A percentile compares a stretch with the other conserved stretches of the same genome.
These are phyloP conservation scores for Talaromyces ruber DNA, from an alignment of 495 filamentous ascomycete genomes.

Conservation along the genomic window DNA sequence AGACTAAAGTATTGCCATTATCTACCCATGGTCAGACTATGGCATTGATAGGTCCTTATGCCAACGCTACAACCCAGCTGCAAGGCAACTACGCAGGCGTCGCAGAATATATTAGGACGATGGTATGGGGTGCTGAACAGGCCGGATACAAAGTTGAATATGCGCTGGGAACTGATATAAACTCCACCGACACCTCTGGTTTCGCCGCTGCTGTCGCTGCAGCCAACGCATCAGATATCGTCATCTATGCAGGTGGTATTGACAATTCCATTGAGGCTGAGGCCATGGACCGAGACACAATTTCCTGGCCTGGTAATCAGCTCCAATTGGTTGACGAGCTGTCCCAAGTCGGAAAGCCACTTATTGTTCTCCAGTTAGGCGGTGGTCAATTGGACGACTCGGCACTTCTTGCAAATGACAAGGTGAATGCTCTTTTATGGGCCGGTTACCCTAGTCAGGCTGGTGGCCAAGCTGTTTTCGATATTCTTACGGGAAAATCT, in stretches of 20 bases:
- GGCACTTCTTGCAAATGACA: slow-evolving; percentile 30
- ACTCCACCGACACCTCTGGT: slow-evolving; percentile 24
- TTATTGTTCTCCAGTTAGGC: slow-evolving; percentile 43
- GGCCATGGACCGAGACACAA: slow-evolving; percentile 33
- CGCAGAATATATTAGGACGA: slow-evolving; percentile 40
- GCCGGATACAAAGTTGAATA: slow-evolving; percentile 35
- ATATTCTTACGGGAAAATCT: slow-evolving; percentile 35
- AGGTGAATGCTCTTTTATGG: slow-evolving; percentile 40
- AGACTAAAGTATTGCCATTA: slow-evolving; percentile 31
- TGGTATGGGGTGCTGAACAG: slow-evolving; percentile 37
- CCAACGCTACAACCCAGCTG: slow-evolving; percentile 46
- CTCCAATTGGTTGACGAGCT: slow-evolving; percentile 42
- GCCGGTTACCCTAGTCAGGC: slow-evolving; percentile 44
- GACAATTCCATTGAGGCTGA: slow-evolving; percentile 41
- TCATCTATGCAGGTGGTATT: slow-evolving; percentile 45
- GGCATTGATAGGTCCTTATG: slow-evolving; percentile 44
- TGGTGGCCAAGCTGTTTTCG: slow-evolving; percentile 39
- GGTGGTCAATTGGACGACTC: slow-evolving; percentile 45
- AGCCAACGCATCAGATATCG: slow-evolving; percentile 36
- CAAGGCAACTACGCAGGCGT: slow-evolving; percentile 48
- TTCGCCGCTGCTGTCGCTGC: slow-evolving; percentile 27
- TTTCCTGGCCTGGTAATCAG: slow-evolving; percentile 43
- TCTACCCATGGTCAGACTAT: slow-evolving; percentile 19
- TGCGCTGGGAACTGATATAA: slow-evolving; percentile 29
- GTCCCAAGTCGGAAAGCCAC: slow-evolving; percentile 35